Base-by-base conservation (phyloP, 169 alveolate species). In the Perkinsus chesapeaki region DNA sequence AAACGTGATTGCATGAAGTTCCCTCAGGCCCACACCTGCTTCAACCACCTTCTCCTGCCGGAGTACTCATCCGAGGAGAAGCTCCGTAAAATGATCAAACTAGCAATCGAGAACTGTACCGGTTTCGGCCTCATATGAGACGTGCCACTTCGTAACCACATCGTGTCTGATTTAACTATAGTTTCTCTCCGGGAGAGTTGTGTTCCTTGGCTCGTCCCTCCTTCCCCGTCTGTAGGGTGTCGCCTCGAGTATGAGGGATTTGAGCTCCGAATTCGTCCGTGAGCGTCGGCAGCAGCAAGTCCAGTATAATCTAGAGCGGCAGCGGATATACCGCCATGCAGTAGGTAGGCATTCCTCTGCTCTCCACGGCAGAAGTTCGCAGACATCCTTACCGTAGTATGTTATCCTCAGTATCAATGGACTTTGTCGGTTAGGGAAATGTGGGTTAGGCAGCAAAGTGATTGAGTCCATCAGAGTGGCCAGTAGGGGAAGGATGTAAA, bases 21-120 rank as follows among this genome's bases (percentile, higher is more conserved):
- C 23, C 27, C 82, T 16, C 82, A 60, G 82, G 97, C 98, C 20
- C 98, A 97, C 95, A 98, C 99, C 37, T 98, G 99, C 91, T 98
- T 98, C 93, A 98, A 98, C 92, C 97, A 96, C 82, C 94, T 98
- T 73, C 93, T 97, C 37, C 91, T 97, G 3, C 98, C 98, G 7
- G 98, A 96, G 19, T 97, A 97, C 91, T 91, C 93, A 48, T 39
- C 95, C 31, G 95, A 94, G 92, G 98, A 96, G 93, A 95, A 92
- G 82, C 93, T 97, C 39, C 96, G 93, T 93, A 92, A 95, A 48
- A 95, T 94, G 39, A 92, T 97, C 12, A 73, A 94, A 16, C 91
- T 93, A n/a, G 98, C 98, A 27, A 94, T 97, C 39, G 95, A 95
- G 48, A 96, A 97, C 93, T 95, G 98, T 16, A 96, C 95, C 95